Evolutionary conservation across 768 basidiomycete species (phyloP), one percentile per base, ranked within the genome.

Genomic region (Leccinum rimulosum): DNA sequence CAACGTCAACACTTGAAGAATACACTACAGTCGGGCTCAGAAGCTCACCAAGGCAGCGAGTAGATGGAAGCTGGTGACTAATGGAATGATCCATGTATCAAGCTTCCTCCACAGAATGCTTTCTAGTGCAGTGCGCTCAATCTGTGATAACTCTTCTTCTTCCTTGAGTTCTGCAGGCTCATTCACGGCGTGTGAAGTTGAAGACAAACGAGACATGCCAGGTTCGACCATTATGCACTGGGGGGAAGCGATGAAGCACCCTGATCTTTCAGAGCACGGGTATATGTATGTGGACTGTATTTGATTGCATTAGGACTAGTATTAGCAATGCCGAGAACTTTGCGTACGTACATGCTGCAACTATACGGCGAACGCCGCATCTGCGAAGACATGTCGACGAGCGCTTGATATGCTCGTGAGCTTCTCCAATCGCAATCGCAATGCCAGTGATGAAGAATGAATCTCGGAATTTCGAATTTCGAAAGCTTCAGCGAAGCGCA

Each of bases 11-110:
- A 35, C 48, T 19, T 51, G 22, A 30, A 28, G 50, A 1, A 40
- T 7, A 15, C 6, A 25, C 40, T 9, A 38, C 40, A 27, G 19
- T 25, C 27, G 14, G 14, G 27, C 19, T 11, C 5, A 11, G 45
- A 38, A 19, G 50, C 83, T 56, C 56, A 84, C 84, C 67, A 85
- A 60, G 63, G 80, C 79, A n/a, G 78, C 78, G 14, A 84, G 71
- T 30, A 83, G 67, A 61, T 79, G 81, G 61, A 83, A 82, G 56
- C 77, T 72, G 22, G 80, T 73, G 14, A 80, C 77, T 19, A 84
- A 66, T 3, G 83, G 83, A 30, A 84, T 68, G 25, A 84, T 63
- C 66, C 74, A 76, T 48, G 67, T 54, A 55, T 84, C 83, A 35
- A 84, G 65, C 64, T 83, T 84, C 50, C 76, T 69, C 80, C 81